Percentiles rank a stretch among this genome's conserved stretches.
Conservation (phyloP, 164 flowering plant species). For the Amborella trichopoda region DNA sequence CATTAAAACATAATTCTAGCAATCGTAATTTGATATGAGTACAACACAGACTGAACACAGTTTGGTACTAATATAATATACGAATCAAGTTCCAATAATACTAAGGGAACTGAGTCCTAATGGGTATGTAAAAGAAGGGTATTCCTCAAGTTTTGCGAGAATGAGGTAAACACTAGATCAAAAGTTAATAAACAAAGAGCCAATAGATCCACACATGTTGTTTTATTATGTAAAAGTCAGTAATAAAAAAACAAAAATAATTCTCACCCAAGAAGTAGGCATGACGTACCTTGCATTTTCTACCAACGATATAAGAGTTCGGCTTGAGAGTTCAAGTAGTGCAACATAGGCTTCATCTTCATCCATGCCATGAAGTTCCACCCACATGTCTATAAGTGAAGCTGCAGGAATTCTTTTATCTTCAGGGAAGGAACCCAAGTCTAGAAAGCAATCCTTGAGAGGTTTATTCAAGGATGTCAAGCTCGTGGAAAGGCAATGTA, state of each 20-base stretch:
- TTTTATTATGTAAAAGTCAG: background rate
- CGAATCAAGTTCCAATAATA: too few species aligned
- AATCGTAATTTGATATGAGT: too few species aligned
- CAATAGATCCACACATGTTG: background rate
- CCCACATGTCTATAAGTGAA: constrained; percentile 44
- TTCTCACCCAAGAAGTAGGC: background rate
- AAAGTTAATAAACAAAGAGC: background rate
- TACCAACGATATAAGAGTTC: constrained; percentile 12
- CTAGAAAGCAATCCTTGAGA: constrained; percentile 53
- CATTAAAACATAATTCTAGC: too few species aligned
- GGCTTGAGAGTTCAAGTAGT: constrained; percentile 6
- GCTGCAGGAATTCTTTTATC: constrained; percentile 32
- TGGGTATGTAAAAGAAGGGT: background rate
- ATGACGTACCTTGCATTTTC: constrained; percentile 36
- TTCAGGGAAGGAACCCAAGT: constrained; percentile 46
- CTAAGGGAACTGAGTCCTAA: too few species aligned
- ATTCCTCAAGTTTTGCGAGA: background rate
- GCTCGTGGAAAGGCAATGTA: constrained; percentile 52
- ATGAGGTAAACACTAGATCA: background rate
- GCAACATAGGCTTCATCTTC: constrained; percentile 8
- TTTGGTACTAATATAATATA: too few species aligned
- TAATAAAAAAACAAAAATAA: background rate
- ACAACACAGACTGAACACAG: too few species aligned
- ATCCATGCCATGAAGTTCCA: constrained; percentile 7
- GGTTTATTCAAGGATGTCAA: constrained; percentile 24